A percentile compares a stretch with the other conserved stretches of the same genome.
These are phyloP conservation scores for Cryptococcus sp. DNA, from an alignment of 1,284 basidiomycete genomes.

Conservation along the genomic window DNA sequence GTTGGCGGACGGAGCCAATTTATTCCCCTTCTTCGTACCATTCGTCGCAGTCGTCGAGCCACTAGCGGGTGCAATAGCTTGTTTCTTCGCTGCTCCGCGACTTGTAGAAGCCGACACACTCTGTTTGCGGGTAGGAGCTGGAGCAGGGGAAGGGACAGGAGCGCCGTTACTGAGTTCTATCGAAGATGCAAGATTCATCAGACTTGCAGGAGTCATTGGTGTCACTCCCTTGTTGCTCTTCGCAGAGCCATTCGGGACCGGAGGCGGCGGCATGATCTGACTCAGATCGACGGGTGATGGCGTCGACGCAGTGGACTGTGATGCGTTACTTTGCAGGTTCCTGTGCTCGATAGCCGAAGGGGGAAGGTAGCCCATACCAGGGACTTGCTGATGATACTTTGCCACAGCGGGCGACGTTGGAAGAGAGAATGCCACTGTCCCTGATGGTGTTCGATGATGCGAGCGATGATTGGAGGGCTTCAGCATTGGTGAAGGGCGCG, in stretches of 20 bases:
- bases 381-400: conserved; percentile 14
- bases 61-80: not conserved
- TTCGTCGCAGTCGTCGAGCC: conserved; percentile 6
- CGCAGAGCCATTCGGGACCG: conserved; percentile 38
- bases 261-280: conserved; percentile 64
- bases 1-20: conserved; percentile 17
- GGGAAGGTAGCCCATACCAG: conserved; percentile 37
- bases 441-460: conserved; percentile 22
- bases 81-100: conserved; percentile 1
- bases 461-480: conserved; percentile 48
- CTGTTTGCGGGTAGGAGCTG: not conserved
- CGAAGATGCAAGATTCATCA: conserved; percentile 73
- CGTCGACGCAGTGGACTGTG: conserved; percentile 52
- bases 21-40: not conserved
- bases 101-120: not conserved
- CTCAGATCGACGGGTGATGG: conserved; percentile 77
- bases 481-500: conserved; percentile 52
- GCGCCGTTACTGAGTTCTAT: not conserved
- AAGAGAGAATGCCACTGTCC: conserved; percentile 17
- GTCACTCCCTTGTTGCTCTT: conserved; percentile 56
- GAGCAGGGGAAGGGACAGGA: not conserved
- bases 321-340: conserved; percentile 22
- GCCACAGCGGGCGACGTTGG: conserved; percentile 36
- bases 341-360: conserved; percentile 45
- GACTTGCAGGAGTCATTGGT: conserved; percentile 80